Base-by-base conservation (phyloP, 2,329 filamentous ascomycete genomes). In the Chaetomium strumarium region DNA sequence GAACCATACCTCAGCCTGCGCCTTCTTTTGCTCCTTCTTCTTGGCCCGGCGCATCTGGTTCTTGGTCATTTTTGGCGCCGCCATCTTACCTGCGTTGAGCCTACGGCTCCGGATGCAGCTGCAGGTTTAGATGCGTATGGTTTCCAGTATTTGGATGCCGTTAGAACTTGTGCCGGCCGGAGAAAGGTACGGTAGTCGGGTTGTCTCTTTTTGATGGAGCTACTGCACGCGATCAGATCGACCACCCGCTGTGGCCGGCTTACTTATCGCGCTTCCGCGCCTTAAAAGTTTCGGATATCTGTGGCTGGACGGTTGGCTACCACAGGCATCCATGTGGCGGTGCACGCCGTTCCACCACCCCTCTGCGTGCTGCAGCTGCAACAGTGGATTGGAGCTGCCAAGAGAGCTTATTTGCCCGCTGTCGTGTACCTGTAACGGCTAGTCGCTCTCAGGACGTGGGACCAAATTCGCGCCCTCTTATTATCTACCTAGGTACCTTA, bases 21-120 rank as follows among this genome's bases (percentile, higher is more conserved):
- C 71, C 64, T 84, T 84, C 74, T 95, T 95, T 67, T 89, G 83
- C 64, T 90, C 87, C 84, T 96, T 96, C 81, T 93, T 96, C 77
- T 92, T 91, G 45, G 90, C 88, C 69, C 92, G 84, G 69, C 90
- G 83, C 76, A 91, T 85, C 72, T 95, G 90, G 72, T 96, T 96
- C 77, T 96, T 97, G 68, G 86, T 90, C 75, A 86, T 84, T 75
- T 92, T 95, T 61, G 77, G 70, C 60, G 75, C 69, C 64, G 80
- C 81, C 82, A 85, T 85, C 66, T 69, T 75, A 70, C 43, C 38
- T 36, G 47, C 52, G 49, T 46, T 37, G 52, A 58, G 57, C 59
- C 43, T 39, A 29, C 16, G 41, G 55, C 53, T 53, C 46, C 51
- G 24, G 39, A 33, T 49, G 17, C 8, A 29, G 38, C 43, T 30